These are phyloP conservation scores for Lactifluus hygrophoroides DNA, from an alignment of 768 basidiomycete genomes.

Conservation along the genomic window DNA sequence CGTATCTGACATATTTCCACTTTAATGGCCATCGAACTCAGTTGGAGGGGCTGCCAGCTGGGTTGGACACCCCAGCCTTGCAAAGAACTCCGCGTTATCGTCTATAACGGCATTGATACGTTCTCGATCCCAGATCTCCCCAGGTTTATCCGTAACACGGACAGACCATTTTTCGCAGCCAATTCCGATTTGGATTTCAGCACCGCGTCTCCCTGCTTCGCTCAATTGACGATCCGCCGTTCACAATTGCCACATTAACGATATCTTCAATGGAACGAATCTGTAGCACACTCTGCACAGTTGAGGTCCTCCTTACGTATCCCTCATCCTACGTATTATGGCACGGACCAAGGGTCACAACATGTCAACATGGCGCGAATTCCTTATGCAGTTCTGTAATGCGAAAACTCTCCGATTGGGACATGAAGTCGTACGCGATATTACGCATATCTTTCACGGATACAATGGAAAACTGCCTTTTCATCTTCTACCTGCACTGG, in stretches of 20 bases:
- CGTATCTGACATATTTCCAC: neutral
- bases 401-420: too few species aligned
- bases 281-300: neutral
- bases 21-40: neutral
- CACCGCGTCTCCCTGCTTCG: neutral
- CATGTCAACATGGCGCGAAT: too few species aligned
- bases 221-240: neutral
- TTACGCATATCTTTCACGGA: too few species aligned
- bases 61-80: neutral
- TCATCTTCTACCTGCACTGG: too few species aligned
- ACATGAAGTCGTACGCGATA: too few species aligned
- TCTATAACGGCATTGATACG: rapidly evolving
- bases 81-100: neutral
- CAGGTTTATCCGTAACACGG: neutral
- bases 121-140: neutral
- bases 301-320: neutral
- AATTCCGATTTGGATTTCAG: rapidly evolving
- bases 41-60: neutral
- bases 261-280: neutral
- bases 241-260: neutral
- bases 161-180: neutral
- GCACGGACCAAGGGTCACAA: neutral
- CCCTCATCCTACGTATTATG: neutral
- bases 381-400: too few species aligned
- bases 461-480: too few species aligned